These are phyloP conservation scores for Primulina tabacum DNA, from an alignment of 257 asterid genomes.

Conservation along the genomic window DNA sequence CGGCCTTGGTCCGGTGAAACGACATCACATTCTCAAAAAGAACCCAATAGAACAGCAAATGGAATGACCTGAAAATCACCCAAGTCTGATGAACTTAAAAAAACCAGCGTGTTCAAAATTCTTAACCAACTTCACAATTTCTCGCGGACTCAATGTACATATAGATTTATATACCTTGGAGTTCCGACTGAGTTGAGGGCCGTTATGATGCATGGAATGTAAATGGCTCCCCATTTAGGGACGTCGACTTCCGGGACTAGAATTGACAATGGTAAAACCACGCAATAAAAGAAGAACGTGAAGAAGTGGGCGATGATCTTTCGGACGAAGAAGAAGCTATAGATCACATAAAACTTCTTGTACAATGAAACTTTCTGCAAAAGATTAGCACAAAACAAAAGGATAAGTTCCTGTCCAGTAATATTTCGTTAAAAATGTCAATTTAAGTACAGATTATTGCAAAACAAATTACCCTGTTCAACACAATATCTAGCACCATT, in stretches of 20 bases:
- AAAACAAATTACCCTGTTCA: neutral
- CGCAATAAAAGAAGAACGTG: constrained; percentile 47
- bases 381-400: neutral
- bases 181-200: constrained; percentile 86
- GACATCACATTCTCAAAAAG: constrained; percentile 97
- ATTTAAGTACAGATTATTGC: neutral
- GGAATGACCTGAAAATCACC: constrained; percentile 67
- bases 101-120: neutral
- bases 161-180: constrained; percentile 52
- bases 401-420: neutral
- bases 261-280: constrained; percentile 56
- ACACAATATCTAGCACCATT: neutral
- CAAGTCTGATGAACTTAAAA: neutral
- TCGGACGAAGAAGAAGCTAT: neutral
- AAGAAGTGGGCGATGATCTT: neutral
- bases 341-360: constrained; percentile 3
- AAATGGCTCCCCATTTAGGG: constrained; percentile 89
- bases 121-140: neutral
- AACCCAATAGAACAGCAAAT: constrained; percentile 88
- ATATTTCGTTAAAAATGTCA: no score
- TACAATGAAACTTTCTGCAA: neutral
- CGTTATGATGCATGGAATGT: constrained; percentile 81
- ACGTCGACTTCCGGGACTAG: constrained; percentile 63
- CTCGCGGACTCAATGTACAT: neutral
- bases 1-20: constrained; percentile 91